Base-by-base conservation (phyloP, 169 alveolate species). In the Plasmodium yoelii region DNA sequence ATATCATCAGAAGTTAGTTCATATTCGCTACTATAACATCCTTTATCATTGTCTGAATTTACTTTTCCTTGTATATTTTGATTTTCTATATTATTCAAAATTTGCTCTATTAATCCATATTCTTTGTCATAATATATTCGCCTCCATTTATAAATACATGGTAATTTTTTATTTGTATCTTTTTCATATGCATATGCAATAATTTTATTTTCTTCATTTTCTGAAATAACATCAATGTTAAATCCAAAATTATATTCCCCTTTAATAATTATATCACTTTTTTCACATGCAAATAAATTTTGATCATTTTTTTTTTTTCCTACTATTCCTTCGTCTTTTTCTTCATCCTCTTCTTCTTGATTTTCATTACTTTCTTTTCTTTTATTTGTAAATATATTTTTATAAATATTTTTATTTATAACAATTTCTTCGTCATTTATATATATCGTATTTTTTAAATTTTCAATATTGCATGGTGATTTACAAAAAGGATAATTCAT, bases 381-480 rank as follows among this genome's bases (percentile, higher is more conserved):
- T 57, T 28, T 51, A n/a, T 67, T 75, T 15, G 10, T 61, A 44
- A 75, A 75, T 49, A 75, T 28, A 61, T 47, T 75, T 47, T 64
- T 57, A 64, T 63, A 75, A 5, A 55, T 34, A 8, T 64, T 75
- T 75, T 75, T 75, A 24, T 42, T 75, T 44, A 75, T 75, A 19
- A 75, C 44, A 34, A 75, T 75, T 65, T 75, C 88, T 42, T 69
- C 88, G 13, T 75, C 88, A 56, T 75, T 75, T 18, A 75, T 75
- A 56, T 26, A 75, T 22, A 75, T 75, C 13, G 77, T 75, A 24
- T 75, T 75, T 63, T 65, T 75, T 18, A 75, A 34, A 22, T 61
- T 67, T 13, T 75, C 88, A 13, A 75, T 75, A 57, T 64, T 75
- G 63, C 88, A 75, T n/a, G 88, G 88, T n/a, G 88, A 60, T 26